These are phyloP conservation scores for Rhynchosporium secalis DNA, from an alignment of 2,329 filamentous ascomycete species.

Conservation along the genomic window DNA sequence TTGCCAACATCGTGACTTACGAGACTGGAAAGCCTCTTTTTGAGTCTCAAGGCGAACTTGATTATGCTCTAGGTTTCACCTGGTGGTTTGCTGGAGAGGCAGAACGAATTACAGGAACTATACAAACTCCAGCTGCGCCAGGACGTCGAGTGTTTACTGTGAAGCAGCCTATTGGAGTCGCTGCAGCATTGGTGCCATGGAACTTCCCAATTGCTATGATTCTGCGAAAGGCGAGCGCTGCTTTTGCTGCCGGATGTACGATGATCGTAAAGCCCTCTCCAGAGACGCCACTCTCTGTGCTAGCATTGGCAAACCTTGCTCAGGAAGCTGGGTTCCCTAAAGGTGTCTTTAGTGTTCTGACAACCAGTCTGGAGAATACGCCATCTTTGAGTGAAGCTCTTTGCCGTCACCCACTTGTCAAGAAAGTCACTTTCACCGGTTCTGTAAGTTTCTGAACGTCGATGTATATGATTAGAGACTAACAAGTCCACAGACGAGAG, in stretches of 20 bases:
- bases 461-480: background rate
- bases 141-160: conserved; percentile 68
- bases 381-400: conserved; percentile 54
- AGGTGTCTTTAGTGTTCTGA: conserved; percentile 61
- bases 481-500: conserved; percentile 45
- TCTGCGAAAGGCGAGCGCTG: conserved; percentile 65
- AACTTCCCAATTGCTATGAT: conserved; percentile 71
- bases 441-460: conserved; percentile 38
- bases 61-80: conserved; percentile 52
- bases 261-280: conserved; percentile 74
- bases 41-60: conserved; percentile 53
- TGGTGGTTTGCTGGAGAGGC: conserved; percentile 62
- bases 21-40: conserved; percentile 55
- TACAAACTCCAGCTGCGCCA: conserved; percentile 59
- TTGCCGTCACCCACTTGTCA: conserved; percentile 58
- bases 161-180: conserved; percentile 72
- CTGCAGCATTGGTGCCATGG: conserved; percentile 70
- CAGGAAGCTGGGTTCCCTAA: conserved; percentile 56
- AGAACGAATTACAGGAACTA: conserved; percentile 61
- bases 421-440: conserved; percentile 64
- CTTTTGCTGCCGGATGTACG: conserved; percentile 69
- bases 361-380: conserved; percentile 57
- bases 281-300: conserved; percentile 60
- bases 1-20: conserved; percentile 62
- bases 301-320: conserved; percentile 56